Conservation (phyloP, 345 rosid species). For the Citrus reticulata region DNA sequence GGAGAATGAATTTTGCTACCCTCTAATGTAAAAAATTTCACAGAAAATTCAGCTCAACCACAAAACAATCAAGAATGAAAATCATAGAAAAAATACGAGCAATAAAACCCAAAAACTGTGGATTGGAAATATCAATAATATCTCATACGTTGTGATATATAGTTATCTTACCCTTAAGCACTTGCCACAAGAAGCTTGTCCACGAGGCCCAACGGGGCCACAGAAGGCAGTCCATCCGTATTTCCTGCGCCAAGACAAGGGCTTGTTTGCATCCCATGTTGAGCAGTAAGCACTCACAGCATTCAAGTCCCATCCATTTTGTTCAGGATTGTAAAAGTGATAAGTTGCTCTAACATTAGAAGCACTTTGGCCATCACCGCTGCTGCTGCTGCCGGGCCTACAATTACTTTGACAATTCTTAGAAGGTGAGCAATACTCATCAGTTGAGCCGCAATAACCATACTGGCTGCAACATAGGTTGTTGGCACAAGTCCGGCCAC, state of each 20-base stretch:
- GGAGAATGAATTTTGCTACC: too few relatives aligned
- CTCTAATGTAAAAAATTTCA: too few relatives aligned
- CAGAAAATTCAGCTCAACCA: too few relatives aligned
- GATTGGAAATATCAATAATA: too few relatives aligned
- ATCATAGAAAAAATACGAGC: too few relatives aligned
- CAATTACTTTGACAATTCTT: conserved; percentile 24
- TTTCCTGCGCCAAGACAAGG: conserved; percentile 51
- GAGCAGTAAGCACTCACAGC: conserved; percentile 58
- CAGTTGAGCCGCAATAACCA: conserved; percentile 24
- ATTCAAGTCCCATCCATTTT: conserved; percentile 43
- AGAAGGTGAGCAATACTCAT: conserved; percentile 20
- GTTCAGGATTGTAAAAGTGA: conserved; percentile 46
- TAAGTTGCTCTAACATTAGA: conserved; percentile 59
- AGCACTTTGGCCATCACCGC: conserved; percentile 23
- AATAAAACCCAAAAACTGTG: too few relatives aligned
- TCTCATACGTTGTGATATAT: too few relatives aligned
- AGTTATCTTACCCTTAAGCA: conserved; percentile 41
- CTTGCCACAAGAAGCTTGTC: conserved; percentile 58
- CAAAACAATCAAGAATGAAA: too few relatives aligned
- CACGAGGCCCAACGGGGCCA: conserved; percentile 51
- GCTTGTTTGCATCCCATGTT: conserved; percentile 60
- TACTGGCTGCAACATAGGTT: conserved; percentile 26
- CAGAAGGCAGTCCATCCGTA: conserved; percentile 75
- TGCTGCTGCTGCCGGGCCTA: background rate
- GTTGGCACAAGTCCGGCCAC: conserved; percentile 16